Evolutionary conservation across 106 monocot species (phyloP).

Genomic region (Amphibolis antarctica): DNA sequence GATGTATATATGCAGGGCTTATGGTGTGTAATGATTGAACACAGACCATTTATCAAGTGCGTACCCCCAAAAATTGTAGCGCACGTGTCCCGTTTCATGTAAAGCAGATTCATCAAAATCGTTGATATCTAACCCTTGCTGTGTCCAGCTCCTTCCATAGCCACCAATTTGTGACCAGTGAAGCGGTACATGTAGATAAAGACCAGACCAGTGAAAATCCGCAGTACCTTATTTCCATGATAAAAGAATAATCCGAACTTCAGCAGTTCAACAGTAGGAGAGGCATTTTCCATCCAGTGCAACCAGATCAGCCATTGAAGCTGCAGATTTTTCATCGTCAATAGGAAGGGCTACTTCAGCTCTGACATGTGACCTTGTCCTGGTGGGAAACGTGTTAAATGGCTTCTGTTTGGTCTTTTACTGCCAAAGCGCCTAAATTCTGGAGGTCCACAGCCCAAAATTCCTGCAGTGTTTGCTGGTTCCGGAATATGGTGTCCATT

Average conservation of each 20-base stretch:
- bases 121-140: background rate
- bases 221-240: slow-evolving; percentile 27
- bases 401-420: slow-evolving; percentile 44
- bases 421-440: slow-evolving; percentile 44
- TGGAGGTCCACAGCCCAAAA: slow-evolving; percentile 69
- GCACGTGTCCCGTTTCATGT: background rate
- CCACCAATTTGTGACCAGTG: slow-evolving; percentile 8
- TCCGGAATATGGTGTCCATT: slow-evolving; percentile 41
- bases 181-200: background rate
- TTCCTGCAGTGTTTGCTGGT: slow-evolving; percentile 60
- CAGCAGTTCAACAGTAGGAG: background rate
- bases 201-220: background rate
- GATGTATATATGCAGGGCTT: slow-evolving; percentile 1
- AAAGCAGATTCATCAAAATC: background rate
- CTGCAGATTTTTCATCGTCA: background rate
- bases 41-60: background rate
- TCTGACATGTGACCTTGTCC: slow-evolving; percentile 34
- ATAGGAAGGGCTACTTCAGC: slow-evolving; percentile 4
- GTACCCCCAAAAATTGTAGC: slow-evolving; percentile 2
- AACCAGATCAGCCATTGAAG: slow-evolving; percentile 1
- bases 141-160: background rate
- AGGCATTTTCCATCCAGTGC: slow-evolving; percentile 2
- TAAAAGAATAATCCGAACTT: slow-evolving; percentile 22
- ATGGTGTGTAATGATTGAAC: background rate
- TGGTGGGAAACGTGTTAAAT: slow-evolving; percentile 30